These are phyloP conservation scores for Malus hybrid DNA, from an alignment of 331 rosid genomes.

Conservation along the genomic window DNA sequence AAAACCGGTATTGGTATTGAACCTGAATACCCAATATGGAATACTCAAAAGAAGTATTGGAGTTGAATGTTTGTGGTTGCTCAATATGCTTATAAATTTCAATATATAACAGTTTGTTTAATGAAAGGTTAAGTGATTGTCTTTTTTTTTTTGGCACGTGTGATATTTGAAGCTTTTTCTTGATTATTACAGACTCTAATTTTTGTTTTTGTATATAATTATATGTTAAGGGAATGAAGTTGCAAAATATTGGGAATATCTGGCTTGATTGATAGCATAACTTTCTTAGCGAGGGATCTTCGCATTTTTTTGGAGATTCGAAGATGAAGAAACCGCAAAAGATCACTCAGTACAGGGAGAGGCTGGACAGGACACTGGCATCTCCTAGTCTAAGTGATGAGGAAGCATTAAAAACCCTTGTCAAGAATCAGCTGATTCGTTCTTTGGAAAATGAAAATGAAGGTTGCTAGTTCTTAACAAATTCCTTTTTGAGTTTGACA, in stretches of 20 bases:
- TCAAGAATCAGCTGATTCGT: slow-evolving; percentile 48
- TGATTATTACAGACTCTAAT: background rate
- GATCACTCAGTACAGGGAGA: slow-evolving; percentile 71
- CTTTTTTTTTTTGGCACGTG: background rate
- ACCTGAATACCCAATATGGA: too few species aligned
- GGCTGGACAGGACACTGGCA: slow-evolving; percentile 66
- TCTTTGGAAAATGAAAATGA: slow-evolving; percentile 34
- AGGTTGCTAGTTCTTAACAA: slow-evolving; percentile 40
- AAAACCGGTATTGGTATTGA: too few species aligned
- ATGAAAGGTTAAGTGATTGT: too few species aligned
- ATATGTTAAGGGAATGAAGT: slow-evolving; percentile 15
- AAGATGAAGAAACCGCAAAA: slow-evolving; percentile 50
- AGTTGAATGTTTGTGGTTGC: background rate
- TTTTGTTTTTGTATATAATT: background rate
- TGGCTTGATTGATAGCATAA: slow-evolving; percentile 2
- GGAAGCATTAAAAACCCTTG: slow-evolving; percentile 46
- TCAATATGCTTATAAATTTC: background rate
- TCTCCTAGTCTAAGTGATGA: slow-evolving; percentile 54
- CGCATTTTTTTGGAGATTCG: slow-evolving; percentile 22
- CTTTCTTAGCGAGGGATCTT: slow-evolving; percentile 19
- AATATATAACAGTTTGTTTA: background rate
- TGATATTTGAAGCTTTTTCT: background rate
- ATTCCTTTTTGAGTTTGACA: background rate
- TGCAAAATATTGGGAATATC: slow-evolving; percentile 8
- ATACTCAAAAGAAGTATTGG: too few species aligned